A percentile compares a stretch with the other conserved stretches of the same genome.
These are phyloP conservation scores for Microbotryum saponariae DNA, from an alignment of 1,284 basidiomycete genomes.

Conservation along the genomic window DNA sequence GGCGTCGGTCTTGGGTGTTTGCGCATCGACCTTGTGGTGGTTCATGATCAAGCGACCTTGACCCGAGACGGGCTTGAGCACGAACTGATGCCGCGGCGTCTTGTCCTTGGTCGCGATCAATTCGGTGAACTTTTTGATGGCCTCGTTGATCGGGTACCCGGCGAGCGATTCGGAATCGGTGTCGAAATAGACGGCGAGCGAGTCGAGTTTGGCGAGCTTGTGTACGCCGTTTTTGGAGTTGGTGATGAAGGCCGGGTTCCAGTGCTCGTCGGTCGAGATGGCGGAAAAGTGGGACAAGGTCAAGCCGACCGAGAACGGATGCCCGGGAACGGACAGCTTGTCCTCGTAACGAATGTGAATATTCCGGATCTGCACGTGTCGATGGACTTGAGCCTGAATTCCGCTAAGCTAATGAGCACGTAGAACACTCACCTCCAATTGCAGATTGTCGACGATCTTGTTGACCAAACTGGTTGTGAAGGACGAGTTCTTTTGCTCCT, in stretches of 20 bases:
- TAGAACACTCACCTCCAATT: conserved; percentile 62
- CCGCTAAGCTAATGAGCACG: conserved; percentile 8
- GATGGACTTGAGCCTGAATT: neutral
- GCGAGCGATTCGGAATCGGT: conserved; percentile 81
- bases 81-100: conserved; percentile 73
- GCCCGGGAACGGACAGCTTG: conserved; percentile 85
- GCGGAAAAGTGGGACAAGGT: conserved; percentile 90
- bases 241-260: conserved; percentile 93
- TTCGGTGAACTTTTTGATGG: conserved; percentile 67
- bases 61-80: conserved; percentile 91
- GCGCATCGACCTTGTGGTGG: conserved; percentile 57
- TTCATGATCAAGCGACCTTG: conserved; percentile 85
- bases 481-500: conserved; percentile 68
- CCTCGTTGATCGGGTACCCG: conserved; percentile 54
- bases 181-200: conserved; percentile 90
- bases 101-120: conserved; percentile 55
- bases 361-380: conserved; percentile 51
- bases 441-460: conserved; percentile 93
- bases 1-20: conserved; percentile 73
- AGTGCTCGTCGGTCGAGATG: conserved; percentile 82
- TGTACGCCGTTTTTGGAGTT: conserved; percentile 81
- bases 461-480: conserved; percentile 76
- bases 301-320: conserved; percentile 88
- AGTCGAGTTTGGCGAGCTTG: conserved; percentile 85
- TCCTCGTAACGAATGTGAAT: conserved; percentile 97